Percentiles rank a stretch among this genome's conserved stretches.
Evolutionary conservation across 1,139 yeast genomes (phyloP).

Genomic region (Hansenula lynferdii): DNA sequence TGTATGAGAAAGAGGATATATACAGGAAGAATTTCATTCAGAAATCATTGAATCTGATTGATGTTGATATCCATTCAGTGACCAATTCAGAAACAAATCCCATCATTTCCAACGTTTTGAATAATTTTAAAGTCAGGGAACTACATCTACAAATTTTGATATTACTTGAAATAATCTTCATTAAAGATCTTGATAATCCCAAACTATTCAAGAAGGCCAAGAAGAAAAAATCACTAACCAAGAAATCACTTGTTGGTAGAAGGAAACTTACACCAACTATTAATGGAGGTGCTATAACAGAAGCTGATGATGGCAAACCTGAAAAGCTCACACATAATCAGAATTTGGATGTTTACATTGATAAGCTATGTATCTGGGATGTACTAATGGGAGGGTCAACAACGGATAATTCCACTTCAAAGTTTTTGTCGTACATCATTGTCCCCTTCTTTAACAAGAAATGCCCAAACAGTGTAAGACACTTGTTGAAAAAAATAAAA

Average conservation of each 20-base stretch:
- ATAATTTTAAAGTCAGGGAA: conserved; percentile 54
- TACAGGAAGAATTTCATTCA: conserved; percentile 15
- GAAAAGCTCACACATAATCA: conserved; percentile 15
- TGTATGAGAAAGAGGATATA: conserved; percentile 19
- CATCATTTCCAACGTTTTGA: conserved; percentile 25
- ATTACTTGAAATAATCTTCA: conserved; percentile 40
- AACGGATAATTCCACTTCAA: conserved; percentile 34
- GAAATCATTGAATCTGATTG: conserved; percentile 20
- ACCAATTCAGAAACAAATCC: conserved; percentile 24
- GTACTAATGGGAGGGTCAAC: conserved; percentile 35
- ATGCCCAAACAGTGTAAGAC: conserved; percentile 42
- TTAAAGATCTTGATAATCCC: conserved; percentile 26
- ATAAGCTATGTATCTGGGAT: conserved; percentile 53
- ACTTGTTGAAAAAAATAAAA: conserved; percentile 44
- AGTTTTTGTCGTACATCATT: conserved; percentile 48
- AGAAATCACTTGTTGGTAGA: conserved; percentile 37
- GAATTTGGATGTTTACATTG: conserved; percentile 41
- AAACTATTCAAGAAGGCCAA: conserved; percentile 23
- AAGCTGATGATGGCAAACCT: conserved; percentile 11
- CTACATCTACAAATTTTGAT: conserved; percentile 62
- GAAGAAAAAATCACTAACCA: conserved; percentile 22
- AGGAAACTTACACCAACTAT: conserved; percentile 28
- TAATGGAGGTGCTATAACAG: conserved; percentile 36
- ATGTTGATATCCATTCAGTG: conserved; percentile 19
- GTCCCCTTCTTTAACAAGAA: conserved; percentile 50